These are phyloP conservation scores for Venturia nashicola DNA, from an alignment of 2,329 filamentous ascomycete genomes.

Conservation along the genomic window DNA sequence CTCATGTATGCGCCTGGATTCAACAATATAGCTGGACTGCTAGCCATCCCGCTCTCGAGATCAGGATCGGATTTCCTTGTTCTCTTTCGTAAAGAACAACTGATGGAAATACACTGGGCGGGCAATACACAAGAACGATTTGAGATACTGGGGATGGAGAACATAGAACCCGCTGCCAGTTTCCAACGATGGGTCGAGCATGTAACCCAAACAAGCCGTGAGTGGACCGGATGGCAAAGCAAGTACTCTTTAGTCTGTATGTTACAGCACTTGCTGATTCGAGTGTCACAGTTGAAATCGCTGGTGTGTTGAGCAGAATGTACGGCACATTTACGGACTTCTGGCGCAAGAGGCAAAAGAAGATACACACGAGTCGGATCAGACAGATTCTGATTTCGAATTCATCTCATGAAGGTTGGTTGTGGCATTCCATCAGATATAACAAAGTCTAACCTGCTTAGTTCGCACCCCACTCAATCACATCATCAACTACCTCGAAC, in stretches of 20 bases:
- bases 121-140: neutral
- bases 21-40: neutral
- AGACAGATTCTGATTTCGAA: neutral
- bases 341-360: neutral
- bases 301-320: neutral
- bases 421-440: neutral
- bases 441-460: neutral
- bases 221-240: neutral
- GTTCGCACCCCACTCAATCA: slow-evolving; percentile 1
- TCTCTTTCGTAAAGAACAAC: neutral
- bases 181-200: neutral
- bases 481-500: slow-evolving; percentile 1
- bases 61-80: neutral
- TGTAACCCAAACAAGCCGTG: neutral
- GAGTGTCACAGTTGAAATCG: neutral
- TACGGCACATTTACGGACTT: neutral
- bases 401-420: neutral
- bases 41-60: neutral
- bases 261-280: neutral
- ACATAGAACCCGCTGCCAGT: neutral
- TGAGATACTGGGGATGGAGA: neutral
- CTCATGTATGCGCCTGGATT: neutral
- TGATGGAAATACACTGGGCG: neutral
- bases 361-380: neutral
- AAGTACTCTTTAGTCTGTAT: neutral